These are phyloP conservation scores for Jacaranda mimosifolia DNA, from an alignment of 257 asterid genomes.

Conservation along the genomic window DNA sequence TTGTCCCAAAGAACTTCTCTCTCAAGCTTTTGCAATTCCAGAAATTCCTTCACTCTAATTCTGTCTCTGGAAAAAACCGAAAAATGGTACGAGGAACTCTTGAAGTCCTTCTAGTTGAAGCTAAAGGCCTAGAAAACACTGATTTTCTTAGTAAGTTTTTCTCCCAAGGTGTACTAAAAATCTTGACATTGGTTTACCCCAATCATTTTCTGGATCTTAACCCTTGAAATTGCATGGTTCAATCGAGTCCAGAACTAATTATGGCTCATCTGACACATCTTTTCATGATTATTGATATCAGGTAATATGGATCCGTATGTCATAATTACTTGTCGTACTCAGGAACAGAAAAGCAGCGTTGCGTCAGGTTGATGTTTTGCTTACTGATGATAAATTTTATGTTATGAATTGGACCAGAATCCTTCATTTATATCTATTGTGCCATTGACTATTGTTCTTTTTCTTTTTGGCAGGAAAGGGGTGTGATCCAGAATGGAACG, in stretches of 20 bases:
- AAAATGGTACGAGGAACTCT: constrained; percentile 79
- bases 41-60: background rate
- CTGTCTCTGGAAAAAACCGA: background rate
- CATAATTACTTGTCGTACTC: constrained; percentile 68
- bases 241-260: too few relatives aligned
- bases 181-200: too few relatives aligned
- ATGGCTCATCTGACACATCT: background rate
- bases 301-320: constrained; percentile 79
- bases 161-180: background rate
- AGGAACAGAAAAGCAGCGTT: constrained; percentile 81
- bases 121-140: constrained; percentile 72
- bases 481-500: constrained; percentile 81
- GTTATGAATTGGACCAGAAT: too few relatives aligned
- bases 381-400: too few relatives aligned
- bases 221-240: background rate
- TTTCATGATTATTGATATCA: constrained; percentile 29
- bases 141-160: constrained; percentile 62
- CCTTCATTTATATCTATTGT: background rate
- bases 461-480: constrained; percentile 55
- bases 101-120: constrained; percentile 77
- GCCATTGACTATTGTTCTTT: background rate
- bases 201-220: background rate
- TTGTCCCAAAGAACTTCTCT: background rate
- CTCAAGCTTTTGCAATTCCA: background rate
- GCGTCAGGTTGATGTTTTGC: constrained; percentile 56